phyloP scores from a whole-genome alignment of 768 basidiomycete genomes.

The Mycena rosella region DNA sequence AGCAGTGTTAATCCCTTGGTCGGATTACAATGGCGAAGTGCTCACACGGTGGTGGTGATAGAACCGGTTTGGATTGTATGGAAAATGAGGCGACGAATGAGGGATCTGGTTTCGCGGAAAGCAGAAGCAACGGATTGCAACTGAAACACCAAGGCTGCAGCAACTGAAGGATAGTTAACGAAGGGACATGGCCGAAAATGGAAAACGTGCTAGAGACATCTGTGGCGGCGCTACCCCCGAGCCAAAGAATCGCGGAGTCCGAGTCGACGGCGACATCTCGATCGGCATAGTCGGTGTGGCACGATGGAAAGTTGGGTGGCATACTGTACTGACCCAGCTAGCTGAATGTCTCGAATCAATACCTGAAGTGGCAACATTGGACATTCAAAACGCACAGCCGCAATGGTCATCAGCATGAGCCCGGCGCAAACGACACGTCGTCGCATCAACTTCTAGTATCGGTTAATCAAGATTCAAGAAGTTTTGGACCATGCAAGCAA shows the following conservation, averaged over 20 bases:
- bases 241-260: constrained; percentile 16
- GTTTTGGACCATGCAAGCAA: constrained; percentile 15
- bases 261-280: background rate
- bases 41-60: background rate
- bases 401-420: background rate
- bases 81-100: constrained; percentile 13
- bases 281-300: background rate
- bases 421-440: background rate
- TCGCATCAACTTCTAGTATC: constrained; percentile 2
- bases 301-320: constrained; percentile 4
- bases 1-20: background rate
- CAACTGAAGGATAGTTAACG: background rate
- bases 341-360: too few relatives aligned
- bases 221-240: constrained; percentile 8
- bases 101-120: constrained; percentile 1
- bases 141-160: constrained; percentile 4
- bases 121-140: background rate
- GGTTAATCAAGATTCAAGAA: constrained; percentile 6
- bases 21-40: background rate
- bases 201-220: background rate
- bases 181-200: background rate
- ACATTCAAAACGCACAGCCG: background rate
- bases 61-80: constrained; percentile 11
- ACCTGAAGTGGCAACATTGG: too few relatives aligned
- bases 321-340: constrained; percentile 2